Conservation (phyloP, 75 land plant genomes). For the Selaginella moellendorffii region DNA sequence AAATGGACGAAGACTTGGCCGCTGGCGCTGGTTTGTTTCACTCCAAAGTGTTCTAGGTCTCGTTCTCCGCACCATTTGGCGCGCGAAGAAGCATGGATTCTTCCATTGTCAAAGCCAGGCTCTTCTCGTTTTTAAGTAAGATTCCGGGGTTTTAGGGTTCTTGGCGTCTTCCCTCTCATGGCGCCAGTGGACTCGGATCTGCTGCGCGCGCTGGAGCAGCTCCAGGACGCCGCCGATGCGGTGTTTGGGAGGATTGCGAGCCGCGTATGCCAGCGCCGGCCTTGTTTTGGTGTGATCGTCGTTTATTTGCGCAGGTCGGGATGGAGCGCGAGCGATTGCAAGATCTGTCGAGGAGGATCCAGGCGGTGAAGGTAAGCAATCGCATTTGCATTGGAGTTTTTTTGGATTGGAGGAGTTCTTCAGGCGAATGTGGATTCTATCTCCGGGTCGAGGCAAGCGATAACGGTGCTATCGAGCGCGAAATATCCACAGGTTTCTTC, state of each 20-base stretch:
- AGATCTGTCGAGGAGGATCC: neutral
- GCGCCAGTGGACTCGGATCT: neutral
- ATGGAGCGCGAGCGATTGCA: neutral
- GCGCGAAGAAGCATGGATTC: neutral
- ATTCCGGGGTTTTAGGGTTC: neutral
- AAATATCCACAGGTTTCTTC: constrained; percentile 25
- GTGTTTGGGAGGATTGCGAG: neutral
- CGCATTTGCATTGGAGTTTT: neutral
- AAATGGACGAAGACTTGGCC: no score
- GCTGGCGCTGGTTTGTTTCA: neutral
- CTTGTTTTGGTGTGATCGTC: neutral
- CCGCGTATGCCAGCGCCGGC: neutral
- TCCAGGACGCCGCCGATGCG: neutral
- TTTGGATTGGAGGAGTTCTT: neutral
- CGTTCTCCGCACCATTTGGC: no score
- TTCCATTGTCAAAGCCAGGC: neutral
- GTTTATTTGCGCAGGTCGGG: neutral
- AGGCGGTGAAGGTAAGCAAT: neutral
- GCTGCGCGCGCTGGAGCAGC: neutral
- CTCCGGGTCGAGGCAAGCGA: constrained; percentile 28
- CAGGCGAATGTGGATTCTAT: constrained; percentile 28
- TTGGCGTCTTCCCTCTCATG: neutral
- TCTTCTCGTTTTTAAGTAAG: neutral
- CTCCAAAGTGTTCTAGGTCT: neutral
- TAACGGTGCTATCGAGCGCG: constrained; percentile 23